A percentile compares a stretch with the other conserved stretches of the same genome.
Evolutionary conservation across 495 filamentous ascomycete genomes (phyloP).

Genomic region (Podospora pseudocomata): DNA sequence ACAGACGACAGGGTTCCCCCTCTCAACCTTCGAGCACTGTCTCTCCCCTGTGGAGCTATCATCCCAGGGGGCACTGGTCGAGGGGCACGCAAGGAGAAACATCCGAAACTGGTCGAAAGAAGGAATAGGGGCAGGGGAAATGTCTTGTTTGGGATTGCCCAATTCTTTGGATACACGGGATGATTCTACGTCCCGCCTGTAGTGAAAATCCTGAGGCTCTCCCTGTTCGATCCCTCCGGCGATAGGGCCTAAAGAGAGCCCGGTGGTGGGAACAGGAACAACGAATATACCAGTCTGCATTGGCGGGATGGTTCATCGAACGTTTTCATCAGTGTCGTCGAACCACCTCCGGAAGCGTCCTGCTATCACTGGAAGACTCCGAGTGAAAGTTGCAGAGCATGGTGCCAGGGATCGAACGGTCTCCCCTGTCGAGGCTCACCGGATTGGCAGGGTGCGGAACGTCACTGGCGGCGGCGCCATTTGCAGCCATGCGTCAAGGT

Average conservation of each 20-base stretch:
- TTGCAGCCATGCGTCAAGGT: slow-evolving; percentile 23
- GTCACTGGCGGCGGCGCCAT: slow-evolving; percentile 14
- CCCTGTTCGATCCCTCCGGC: neutral
- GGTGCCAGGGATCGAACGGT: slow-evolving; percentile 30
- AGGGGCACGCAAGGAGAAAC: slow-evolving; percentile 7
- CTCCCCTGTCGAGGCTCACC: slow-evolving; percentile 23
- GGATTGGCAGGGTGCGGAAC: slow-evolving; percentile 27
- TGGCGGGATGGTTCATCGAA: slow-evolving; percentile 25
- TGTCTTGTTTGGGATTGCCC: slow-evolving; percentile 5
- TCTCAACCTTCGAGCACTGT: slow-evolving; percentile 5
- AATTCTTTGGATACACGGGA: slow-evolving; percentile 1
- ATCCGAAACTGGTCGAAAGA: slow-evolving; percentile 15
- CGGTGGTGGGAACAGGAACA: neutral
- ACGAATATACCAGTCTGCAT: neutral
- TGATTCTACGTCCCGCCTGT: neutral
- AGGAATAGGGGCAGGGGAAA: neutral
- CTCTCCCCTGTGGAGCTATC: neutral
- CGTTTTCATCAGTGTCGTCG: slow-evolving; percentile 26
- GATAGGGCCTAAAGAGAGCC: neutral
- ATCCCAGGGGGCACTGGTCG: slow-evolving; percentile 1
- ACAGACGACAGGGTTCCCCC: slow-evolving; percentile 15
- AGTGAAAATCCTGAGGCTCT: neutral
- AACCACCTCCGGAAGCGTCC: slow-evolving; percentile 21
- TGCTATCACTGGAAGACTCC: slow-evolving; percentile 10
- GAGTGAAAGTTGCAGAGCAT: slow-evolving; percentile 9